These are phyloP conservation scores for Zygosaccharomyces bailii DNA, from an alignment of 805 yeast genomes.

Conservation along the genomic window DNA sequence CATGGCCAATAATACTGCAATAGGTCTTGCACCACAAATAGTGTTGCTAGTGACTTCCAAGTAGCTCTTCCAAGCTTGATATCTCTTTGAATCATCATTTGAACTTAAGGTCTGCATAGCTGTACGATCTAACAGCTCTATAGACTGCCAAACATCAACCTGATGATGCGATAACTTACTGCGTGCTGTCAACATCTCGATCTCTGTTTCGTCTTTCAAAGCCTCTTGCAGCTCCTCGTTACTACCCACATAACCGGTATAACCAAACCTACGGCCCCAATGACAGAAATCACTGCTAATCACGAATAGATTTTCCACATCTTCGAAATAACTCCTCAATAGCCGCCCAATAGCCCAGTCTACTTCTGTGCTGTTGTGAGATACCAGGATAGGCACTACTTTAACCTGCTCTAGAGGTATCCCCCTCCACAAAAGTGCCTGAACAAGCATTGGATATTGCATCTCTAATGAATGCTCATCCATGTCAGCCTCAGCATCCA, in stretches of 20 bases:
- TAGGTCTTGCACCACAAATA: slow-evolving; percentile 87
- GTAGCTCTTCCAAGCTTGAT: slow-evolving; percentile 61
- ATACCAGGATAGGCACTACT: slow-evolving; percentile 78
- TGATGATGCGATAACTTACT: slow-evolving; percentile 30
- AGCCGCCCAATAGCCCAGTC: slow-evolving; percentile 45
- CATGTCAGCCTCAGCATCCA: slow-evolving; percentile 62
- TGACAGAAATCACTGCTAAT: slow-evolving; percentile 93
- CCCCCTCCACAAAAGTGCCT: slow-evolving; percentile 49
- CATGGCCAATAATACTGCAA: slow-evolving; percentile 60
- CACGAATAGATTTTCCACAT: slow-evolving; percentile 58
- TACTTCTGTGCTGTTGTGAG: slow-evolving; percentile 50
- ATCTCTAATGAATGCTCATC: slow-evolving; percentile 92
- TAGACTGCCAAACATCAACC: slow-evolving; percentile 63
- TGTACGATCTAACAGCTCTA: slow-evolving; percentile 63
- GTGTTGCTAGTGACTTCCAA: slow-evolving; percentile 75
- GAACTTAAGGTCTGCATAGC: slow-evolving; percentile 56
- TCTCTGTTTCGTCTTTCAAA: slow-evolving; percentile 35
- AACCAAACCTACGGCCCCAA: slow-evolving; percentile 75
- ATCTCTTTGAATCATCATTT: slow-evolving; percentile 50
- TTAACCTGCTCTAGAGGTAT: slow-evolving; percentile 37
- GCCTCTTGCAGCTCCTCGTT: slow-evolving; percentile 28
- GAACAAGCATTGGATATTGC: slow-evolving; percentile 70
- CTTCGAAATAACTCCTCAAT: slow-evolving; percentile 55
- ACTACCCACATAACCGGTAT: slow-evolving; percentile 46
- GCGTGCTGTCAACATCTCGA: slow-evolving; percentile 30